phyloP scores from a whole-genome alignment of 176 grass and related monocot genomes.

The Oryza brachyantha region DNA sequence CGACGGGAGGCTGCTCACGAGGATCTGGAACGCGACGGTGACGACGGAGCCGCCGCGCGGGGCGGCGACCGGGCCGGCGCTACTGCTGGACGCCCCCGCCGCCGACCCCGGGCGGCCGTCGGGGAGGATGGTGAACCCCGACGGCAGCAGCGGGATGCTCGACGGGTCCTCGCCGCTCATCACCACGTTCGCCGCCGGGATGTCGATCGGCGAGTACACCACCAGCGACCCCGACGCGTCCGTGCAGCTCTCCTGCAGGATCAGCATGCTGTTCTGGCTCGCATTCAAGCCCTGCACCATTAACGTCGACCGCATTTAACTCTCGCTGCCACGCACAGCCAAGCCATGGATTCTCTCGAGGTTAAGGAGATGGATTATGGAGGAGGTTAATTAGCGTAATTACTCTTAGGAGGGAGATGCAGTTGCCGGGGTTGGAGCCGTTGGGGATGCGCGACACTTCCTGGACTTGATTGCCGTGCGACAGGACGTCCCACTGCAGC shows the following conservation, averaged over 20 bases:
- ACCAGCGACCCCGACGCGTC: slow-evolving; percentile 73
- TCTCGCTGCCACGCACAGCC: background rate
- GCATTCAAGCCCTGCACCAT: slow-evolving; percentile 48
- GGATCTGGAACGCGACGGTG: slow-evolving; percentile 85
- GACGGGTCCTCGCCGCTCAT: slow-evolving; percentile 92
- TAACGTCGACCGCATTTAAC: background rate
- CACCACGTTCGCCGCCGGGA: slow-evolving; percentile 68
- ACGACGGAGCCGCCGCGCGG: slow-evolving; percentile 40
- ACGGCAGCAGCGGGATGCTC: slow-evolving; percentile 66
- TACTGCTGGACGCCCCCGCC: slow-evolving; percentile 41
- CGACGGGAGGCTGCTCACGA: slow-evolving; percentile 76
- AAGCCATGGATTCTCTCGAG: too few species aligned
- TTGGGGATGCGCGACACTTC: slow-evolving; percentile 70
- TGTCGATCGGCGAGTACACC: slow-evolving; percentile 74
- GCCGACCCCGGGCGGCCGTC: slow-evolving; percentile 22
- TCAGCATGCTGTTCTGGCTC: slow-evolving; percentile 77
- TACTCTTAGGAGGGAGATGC: slow-evolving; percentile 82
- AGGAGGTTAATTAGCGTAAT: background rate
- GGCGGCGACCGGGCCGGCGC: background rate
- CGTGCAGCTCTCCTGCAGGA: slow-evolving; percentile 94
- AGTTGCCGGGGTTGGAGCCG: slow-evolving; percentile 79
- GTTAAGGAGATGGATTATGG: background rate
- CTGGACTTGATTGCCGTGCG: slow-evolving; percentile 66
- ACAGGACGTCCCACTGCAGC: slow-evolving; percentile 88
- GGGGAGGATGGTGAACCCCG: slow-evolving; percentile 66